Conservation (phyloP, 495 filamentous ascomycete genomes). For the Trichoderma asperelloides region DNA sequence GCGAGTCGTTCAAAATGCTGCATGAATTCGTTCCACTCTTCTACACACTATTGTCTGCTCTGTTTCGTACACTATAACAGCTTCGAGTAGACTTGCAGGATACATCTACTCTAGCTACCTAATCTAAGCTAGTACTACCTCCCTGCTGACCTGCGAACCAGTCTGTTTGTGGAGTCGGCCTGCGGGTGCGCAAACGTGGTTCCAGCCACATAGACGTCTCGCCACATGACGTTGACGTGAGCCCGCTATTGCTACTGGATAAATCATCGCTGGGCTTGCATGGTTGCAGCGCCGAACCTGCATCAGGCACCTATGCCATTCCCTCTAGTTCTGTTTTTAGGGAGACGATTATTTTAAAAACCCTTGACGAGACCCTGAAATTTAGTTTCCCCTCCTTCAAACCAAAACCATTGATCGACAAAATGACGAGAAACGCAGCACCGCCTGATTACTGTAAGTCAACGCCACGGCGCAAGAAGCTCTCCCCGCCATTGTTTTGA, state of each 20-base stretch:
- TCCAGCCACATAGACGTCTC: conserved; percentile 1
- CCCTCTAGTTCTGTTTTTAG: not conserved
- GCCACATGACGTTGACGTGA: conserved; percentile 7
- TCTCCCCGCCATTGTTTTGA: not conserved
- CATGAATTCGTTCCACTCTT: not conserved
- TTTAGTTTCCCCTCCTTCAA: not conserved
- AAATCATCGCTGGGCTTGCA: not conserved
- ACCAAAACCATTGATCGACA: conserved; percentile 10
- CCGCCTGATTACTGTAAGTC: conserved; percentile 47
- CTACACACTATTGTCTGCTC: not conserved
- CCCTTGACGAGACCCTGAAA: not conserved
- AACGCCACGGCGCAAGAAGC: not conserved
- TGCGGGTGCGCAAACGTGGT: conserved; percentile 1
- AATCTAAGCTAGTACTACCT: not conserved
- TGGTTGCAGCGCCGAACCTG: not conserved
- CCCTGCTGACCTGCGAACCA: not conserved
- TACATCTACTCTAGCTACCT: not conserved
- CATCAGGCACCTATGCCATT: not conserved
- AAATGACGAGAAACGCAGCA: conserved; percentile 26
- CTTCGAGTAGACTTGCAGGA: not conserved
- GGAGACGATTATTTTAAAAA: not conserved
- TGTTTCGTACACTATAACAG: not conserved
- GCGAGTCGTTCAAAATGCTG: not conserved
- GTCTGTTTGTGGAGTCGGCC: not conserved
- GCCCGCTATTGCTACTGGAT: not conserved